Evolutionary conservation across 768 basidiomycete species (phyloP), one percentile per base, ranked within the genome.

Genomic region (Suillus tomentosus): DNA sequence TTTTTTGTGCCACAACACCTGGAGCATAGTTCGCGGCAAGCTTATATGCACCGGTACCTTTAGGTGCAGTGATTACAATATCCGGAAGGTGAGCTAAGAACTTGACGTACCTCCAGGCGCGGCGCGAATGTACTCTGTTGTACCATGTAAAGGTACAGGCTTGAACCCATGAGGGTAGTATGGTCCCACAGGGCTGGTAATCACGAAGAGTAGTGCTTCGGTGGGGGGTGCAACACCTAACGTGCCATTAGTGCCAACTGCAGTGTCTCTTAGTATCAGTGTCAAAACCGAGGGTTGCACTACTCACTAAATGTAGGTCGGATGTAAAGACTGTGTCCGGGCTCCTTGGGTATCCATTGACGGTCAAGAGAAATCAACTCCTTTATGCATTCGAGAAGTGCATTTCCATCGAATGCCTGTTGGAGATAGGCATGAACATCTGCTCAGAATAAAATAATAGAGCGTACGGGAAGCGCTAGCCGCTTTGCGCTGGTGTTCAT

Each of bases 241-340:
- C 1, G 78, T 82, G 76, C 76, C 75, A 11, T 76, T 76, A 4
- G 88, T 94, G 37, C 92, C 94, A 65, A 96, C 94, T 92, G 68
- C 55, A 54, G 57, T 14, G 27, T 54, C 36, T n/a, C 4, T 50
- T 5, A 24, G 50, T 72, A 53, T 73, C 64, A 5, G 15, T 34
- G n/a, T 27, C 43, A 31, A 15, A 6, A 42, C 59, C 13, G 19
- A 3, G 5, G 36, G 24, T n/a, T n/a, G 36, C 0, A 62, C 50
- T 36, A 73, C 79, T 58, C 24, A 82, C 80, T 92, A 69, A 94
- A 74, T 10, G 90, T 90, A 36, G 93, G 91, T 64, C 96, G 89
- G 67, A 99, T 87, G 76, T 97, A 99, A 62, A 99, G 77, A 76
- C 94, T 95, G 78, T 96, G 89, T 17, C 94, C 95, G 9, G 90